A percentile compares a stretch with the other conserved stretches of the same genome.
phyloP scores from a whole-genome alignment of 768 basidiomycete genomes.

The Lentinula edodes region DNA sequence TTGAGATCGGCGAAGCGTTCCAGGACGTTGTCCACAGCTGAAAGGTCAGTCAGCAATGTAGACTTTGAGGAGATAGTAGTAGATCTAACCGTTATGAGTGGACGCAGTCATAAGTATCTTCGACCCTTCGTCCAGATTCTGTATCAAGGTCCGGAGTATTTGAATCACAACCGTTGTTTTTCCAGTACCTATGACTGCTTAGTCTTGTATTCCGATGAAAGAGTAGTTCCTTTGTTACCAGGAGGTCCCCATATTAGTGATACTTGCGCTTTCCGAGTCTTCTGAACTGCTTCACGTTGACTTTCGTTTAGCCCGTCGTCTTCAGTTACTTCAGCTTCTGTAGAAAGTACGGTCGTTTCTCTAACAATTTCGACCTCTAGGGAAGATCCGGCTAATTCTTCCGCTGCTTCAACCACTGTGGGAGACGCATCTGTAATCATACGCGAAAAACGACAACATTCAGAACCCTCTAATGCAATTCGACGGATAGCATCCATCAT shows the following conservation, averaged over 20 bases:
- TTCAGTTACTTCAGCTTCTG: not conserved
- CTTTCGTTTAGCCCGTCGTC: slow-evolving; percentile 36
- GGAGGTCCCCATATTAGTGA: slow-evolving; percentile 70
- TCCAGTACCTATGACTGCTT: slow-evolving; percentile 47
- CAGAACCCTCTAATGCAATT: slow-evolving; percentile 35
- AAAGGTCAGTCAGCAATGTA: not conserved
- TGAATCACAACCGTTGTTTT: slow-evolving; percentile 69
- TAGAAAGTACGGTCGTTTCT: too few species aligned
- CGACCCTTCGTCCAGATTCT: slow-evolving; percentile 20
- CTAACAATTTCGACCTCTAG: too few species aligned
- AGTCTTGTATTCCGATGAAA: not conserved
- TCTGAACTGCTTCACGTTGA: slow-evolving; percentile 45
- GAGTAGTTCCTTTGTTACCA: slow-evolving; percentile 25
- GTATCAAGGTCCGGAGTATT: slow-evolving; percentile 41
- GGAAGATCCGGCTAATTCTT: not conserved
- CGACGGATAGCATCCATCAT: slow-evolving; percentile 59
- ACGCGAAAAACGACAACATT: slow-evolving; percentile 45
- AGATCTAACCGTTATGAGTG: slow-evolving; percentile 52
- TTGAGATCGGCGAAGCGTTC: slow-evolving; percentile 56
- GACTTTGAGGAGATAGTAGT: not conserved
- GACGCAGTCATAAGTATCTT: slow-evolving; percentile 70
- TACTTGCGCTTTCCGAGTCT: slow-evolving; percentile 26
- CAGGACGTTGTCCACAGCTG: slow-evolving; percentile 67
- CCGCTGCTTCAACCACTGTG: not conserved
- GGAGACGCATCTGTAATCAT: slow-evolving; percentile 34